These are phyloP conservation scores for Russula brevipes DNA, from an alignment of 768 basidiomycete species.

Conservation along the genomic window DNA sequence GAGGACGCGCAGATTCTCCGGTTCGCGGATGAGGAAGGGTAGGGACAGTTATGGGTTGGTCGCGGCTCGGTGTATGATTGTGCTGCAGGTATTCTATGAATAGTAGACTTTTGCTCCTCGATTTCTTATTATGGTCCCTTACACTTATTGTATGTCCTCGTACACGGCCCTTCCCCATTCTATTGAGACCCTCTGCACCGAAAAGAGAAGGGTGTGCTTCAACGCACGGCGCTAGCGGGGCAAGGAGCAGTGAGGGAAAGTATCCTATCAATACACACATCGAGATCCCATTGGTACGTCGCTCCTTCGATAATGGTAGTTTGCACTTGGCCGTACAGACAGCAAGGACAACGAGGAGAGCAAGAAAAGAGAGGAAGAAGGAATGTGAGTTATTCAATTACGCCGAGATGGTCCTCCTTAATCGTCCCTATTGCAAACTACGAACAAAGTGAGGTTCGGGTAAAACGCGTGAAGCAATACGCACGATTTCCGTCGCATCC, in stretches of 20 bases:
- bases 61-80: background rate
- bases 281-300: background rate
- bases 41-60: background rate
- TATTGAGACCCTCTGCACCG: constrained; percentile 1
- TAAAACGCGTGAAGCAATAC: constrained; percentile 30
- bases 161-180: background rate
- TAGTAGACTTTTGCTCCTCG: background rate
- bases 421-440: constrained; percentile 97
- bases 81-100: constrained; percentile 6
- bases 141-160: background rate
- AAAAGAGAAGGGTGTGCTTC: background rate
- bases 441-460: background rate
- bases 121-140: background rate
- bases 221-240: background rate
- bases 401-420: constrained; percentile 96
- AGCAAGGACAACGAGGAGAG: background rate
- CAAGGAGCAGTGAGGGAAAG: background rate
- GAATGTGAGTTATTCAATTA: constrained; percentile 55
- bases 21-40: constrained; percentile 70
- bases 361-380: background rate
- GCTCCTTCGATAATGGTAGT: background rate
- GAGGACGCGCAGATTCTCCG: constrained; percentile 84
- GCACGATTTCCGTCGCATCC: constrained; percentile 94
- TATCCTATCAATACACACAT: background rate
- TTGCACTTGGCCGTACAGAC: background rate